Evolutionary conservation across 108 stramenopile species (phyloP), one percentile per base, ranked within the genome.

Genomic region (Chaetoceros muelleri): DNA sequence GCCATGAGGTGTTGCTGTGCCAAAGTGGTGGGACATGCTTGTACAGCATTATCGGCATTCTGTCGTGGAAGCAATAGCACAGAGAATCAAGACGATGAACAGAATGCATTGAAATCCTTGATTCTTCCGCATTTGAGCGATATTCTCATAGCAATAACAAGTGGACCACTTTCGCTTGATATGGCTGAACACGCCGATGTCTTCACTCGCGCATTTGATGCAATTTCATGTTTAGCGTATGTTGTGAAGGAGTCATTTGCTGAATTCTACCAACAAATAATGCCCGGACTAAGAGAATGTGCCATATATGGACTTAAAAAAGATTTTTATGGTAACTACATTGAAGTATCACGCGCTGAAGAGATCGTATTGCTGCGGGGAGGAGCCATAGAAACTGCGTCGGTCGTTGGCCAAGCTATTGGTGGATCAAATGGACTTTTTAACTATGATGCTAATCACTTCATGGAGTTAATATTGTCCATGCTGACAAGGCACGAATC

Each of bases 361-460:
- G n/a, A n/a, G n/a, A n/a, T n/a, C n/a, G n/a, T n/a, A n/a, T n/a
- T n/a, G n/a, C 48, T 92, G 29, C 58, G 74, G 48, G 77, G 81
- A n/a, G 66, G 77, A 0, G 85, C 84, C 5, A 60, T 92, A 24
- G 83, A 92, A 52, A 73, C 83, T 20, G 79, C 74, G 13, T 73
- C 90, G 0, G 85, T 92, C 52, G 59, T 92, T 17, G 83, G 84
- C 28, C 74, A 79, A 56, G 83, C 85, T 8, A 62, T 85, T 1
- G 81, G 71, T 30, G 72, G 73, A 61, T 30, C 1, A 54, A 68
- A 69, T 19, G 55, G 65, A 45, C 53, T 67, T 13, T 87, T 80
- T 50, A 52, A 49, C n/a, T 26, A 54, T 2, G 84, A 83, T 46
- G 85, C 90, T 1, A 57, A 66, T 18, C 58, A 70, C 23, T 61